Conservation (phyloP, 306 rosid genomes). For the Abrus precatorius region DNA sequence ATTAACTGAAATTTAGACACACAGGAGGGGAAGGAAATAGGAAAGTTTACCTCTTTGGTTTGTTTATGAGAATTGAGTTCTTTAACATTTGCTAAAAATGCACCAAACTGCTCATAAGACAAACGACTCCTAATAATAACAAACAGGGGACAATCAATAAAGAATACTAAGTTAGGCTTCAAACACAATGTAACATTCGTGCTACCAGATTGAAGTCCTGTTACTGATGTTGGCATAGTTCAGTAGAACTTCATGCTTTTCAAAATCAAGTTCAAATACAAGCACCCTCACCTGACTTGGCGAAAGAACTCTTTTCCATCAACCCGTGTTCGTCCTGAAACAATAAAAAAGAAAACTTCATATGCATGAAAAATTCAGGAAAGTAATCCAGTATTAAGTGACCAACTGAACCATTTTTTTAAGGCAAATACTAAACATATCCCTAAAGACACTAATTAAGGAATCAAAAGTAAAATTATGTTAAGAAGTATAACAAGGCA, state of each 20-base stretch:
- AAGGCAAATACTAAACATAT: too few species aligned
- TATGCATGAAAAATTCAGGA: background rate
- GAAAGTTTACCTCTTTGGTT: constrained; percentile 77
- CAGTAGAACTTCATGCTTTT: background rate
- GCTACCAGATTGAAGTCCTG: constrained; percentile 14
- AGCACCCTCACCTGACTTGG: constrained; percentile 83
- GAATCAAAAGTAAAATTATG: too few species aligned
- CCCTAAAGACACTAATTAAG: too few species aligned
- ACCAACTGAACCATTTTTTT: background rate
- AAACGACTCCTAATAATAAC: constrained; percentile 81
- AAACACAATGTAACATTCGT: constrained; percentile 7
- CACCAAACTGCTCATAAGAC: constrained; percentile 95
- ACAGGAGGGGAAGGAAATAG: background rate
- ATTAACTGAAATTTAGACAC: background rate
- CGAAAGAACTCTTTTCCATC: constrained; percentile 97
- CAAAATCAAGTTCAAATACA: background rate
- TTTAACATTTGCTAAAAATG: constrained; percentile 92
- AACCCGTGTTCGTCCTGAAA: constrained; percentile 81
- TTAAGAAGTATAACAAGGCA: too few species aligned
- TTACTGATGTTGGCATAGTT: background rate
- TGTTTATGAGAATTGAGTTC: constrained; percentile 92
- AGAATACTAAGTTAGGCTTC: constrained; percentile 8
- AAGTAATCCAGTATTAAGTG: background rate
- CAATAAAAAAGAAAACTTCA: constrained; percentile 19
- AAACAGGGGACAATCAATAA: constrained; percentile 26